phyloP scores from a whole-genome alignment of 495 filamentous ascomycete genomes.

The Aspergillus nidulans region DNA sequence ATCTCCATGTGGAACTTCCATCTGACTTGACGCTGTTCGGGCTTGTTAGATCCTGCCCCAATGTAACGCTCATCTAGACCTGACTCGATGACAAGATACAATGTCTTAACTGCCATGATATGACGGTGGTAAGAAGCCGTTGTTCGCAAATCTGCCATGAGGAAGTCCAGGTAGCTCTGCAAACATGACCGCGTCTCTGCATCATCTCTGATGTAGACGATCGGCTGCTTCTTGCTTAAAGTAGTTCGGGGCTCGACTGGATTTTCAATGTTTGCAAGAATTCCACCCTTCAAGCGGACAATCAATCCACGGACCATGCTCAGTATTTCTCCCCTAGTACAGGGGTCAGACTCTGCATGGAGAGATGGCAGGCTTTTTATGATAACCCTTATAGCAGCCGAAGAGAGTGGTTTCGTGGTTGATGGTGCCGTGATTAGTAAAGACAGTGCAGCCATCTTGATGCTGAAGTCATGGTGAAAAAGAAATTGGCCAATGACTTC shows the following conservation, averaged over 20 bases:
- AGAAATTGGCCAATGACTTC: conserved; percentile 47
- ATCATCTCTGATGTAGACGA: conserved; percentile 22
- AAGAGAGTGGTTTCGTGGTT: conserved; percentile 64
- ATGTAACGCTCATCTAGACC: conserved; percentile 36
- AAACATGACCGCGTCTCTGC: conserved; percentile 57
- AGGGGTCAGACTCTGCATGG: conserved; percentile 78
- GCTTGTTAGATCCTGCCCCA: conserved; percentile 10
- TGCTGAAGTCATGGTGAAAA: conserved; percentile 57
- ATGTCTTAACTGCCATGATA: conserved; percentile 67
- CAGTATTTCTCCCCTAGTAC: conserved; percentile 71
- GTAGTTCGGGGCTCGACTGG: conserved; percentile 7
- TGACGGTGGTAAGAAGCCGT: conserved; percentile 83
- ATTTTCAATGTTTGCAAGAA: conserved; percentile 22
- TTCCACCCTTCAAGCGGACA: conserved; percentile 52
- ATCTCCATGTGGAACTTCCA: conserved; percentile 55
- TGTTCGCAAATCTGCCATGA: conserved; percentile 67
- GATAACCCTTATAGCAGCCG: conserved; percentile 54
- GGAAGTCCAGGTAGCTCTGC: conserved; percentile 62
- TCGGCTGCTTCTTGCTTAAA: conserved; percentile 14
- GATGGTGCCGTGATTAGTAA: conserved; percentile 66
- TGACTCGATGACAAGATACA: conserved; percentile 57
- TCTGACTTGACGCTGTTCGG: conserved; percentile 22
- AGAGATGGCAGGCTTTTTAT: conserved; percentile 58
- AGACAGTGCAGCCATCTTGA: conserved; percentile 70
- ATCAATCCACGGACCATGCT: conserved; percentile 63